phyloP scores from a whole-genome alignment of 768 basidiomycete species.

The Tricholomella constricta region DNA sequence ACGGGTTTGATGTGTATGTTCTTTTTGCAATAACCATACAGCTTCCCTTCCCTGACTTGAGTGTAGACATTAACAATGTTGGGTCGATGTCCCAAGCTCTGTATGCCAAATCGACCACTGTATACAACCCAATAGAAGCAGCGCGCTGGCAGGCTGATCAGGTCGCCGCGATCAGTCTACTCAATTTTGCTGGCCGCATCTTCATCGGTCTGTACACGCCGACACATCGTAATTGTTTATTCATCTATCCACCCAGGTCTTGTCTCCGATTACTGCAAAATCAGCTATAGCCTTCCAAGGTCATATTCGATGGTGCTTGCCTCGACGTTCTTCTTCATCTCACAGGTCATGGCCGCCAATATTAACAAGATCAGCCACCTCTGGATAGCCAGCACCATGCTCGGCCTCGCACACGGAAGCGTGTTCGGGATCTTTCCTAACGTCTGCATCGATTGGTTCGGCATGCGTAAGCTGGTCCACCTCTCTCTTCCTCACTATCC shows the following conservation, averaged over 20 bases:
- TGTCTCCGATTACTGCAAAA: conserved; percentile 66
- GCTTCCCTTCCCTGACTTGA: conserved; percentile 5
- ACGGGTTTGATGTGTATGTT: conserved; percentile 74
- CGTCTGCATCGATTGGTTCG: conserved; percentile 89
- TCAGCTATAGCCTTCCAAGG: conserved; percentile 58
- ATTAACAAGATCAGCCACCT: conserved; percentile 61
- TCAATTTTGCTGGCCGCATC: conserved; percentile 80
- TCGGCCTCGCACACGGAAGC: conserved; percentile 75
- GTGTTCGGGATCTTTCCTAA: conserved; percentile 73
- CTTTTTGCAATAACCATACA: background rate
- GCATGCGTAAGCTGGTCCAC: conserved; percentile 58
- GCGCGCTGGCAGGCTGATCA: conserved; percentile 81
- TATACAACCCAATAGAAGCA: conserved; percentile 69
- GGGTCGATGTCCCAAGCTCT: conserved; percentile 72
- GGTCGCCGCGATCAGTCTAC: conserved; percentile 80
- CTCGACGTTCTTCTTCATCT: conserved; percentile 65
- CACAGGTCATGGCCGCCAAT: conserved; percentile 61
- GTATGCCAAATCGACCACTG: conserved; percentile 57
- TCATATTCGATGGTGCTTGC: conserved; percentile 73
- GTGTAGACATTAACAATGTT: conserved; percentile 75
- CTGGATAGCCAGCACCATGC: conserved; percentile 56
- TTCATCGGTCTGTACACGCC: conserved; percentile 55
- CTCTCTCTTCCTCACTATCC: background rate
- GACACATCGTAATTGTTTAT: background rate
- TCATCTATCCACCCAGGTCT: conserved; percentile 47